Conservation (phyloP, 495 filamentous ascomycete genomes). For the Cetradonia linearis region DNA sequence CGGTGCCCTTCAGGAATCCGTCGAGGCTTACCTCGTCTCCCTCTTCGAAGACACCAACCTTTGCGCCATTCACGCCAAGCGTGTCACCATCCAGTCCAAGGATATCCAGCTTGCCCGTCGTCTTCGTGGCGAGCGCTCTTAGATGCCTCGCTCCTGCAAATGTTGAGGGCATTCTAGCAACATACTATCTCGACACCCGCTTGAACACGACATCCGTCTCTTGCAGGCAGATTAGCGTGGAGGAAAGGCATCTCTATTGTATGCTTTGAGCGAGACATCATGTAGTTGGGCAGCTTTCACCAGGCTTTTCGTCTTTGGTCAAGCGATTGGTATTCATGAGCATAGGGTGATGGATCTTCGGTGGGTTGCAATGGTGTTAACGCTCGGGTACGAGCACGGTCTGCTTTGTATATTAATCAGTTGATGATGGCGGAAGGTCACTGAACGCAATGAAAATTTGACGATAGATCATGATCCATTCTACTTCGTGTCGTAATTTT, state of each 20-base stretch:
- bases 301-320: slow-evolving; percentile 7
- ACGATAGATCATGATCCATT: slow-evolving; percentile 16
- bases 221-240: slow-evolving; percentile 14
- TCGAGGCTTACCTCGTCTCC: slow-evolving; percentile 99
- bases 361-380: slow-evolving; percentile 19
- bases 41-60: slow-evolving; percentile 99
- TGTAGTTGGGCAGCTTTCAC: slow-evolving; percentile 18
- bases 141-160: slow-evolving; percentile 28
- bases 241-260: slow-evolving; percentile 15
- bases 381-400: slow-evolving; percentile 23
- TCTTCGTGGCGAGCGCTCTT: slow-evolving; percentile 90
- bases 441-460: slow-evolving; percentile 17
- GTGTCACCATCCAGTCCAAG: slow-evolving; percentile 89
- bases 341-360: slow-evolving; percentile 16
- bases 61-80: slow-evolving; percentile 99
- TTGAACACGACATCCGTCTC: slow-evolving; percentile 18
- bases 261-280: slow-evolving; percentile 23
- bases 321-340: slow-evolving; percentile 12
- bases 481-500: neutral
- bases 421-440: slow-evolving; percentile 15
- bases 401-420: slow-evolving; percentile 28
- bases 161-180: slow-evolving; percentile 5
- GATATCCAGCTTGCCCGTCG: slow-evolving; percentile 95
- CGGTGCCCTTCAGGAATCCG: slow-evolving; percentile 99
- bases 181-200: slow-evolving; percentile 23